phyloP scores from a whole-genome alignment of 2,329 filamentous ascomycete genomes.

The Cercospora sp. region DNA sequence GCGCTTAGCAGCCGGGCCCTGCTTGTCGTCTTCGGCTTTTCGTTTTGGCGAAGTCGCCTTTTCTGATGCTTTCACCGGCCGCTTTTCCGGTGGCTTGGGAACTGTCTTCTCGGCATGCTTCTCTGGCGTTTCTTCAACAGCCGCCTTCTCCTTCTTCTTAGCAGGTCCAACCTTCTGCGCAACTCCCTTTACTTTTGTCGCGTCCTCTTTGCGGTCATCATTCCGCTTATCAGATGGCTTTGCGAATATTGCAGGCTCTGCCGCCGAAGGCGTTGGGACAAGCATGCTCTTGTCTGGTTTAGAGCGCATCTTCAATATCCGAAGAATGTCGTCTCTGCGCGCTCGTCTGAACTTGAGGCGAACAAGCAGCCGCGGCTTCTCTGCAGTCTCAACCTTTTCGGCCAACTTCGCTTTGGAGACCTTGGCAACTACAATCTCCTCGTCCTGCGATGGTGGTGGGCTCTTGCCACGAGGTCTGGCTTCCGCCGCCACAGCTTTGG shows the following conservation, averaged over 20 bases:
- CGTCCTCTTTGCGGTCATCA: conserved; percentile 21
- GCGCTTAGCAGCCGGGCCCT: conserved; percentile 31
- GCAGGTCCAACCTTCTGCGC: conserved; percentile 35
- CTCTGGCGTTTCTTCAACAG: conserved; percentile 13
- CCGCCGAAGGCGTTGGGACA: conserved; percentile 7
- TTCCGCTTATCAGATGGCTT: conserved; percentile 21
- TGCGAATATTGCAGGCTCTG: conserved; percentile 16
- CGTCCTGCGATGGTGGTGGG: conserved; percentile 26
- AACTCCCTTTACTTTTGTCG: conserved; percentile 33
- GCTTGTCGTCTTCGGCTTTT: conserved; percentile 18
- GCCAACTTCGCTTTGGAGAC: conserved; percentile 18
- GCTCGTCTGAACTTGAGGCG: conserved; percentile 37
- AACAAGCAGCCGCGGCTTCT: conserved; percentile 27
- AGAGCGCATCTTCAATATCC: conserved; percentile 36
- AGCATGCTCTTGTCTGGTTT: conserved; percentile 26
- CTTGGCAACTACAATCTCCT: conserved; percentile 26
- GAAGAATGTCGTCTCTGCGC: conserved; percentile 29
- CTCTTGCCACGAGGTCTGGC: conserved; percentile 18
- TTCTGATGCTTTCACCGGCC: conserved; percentile 11
- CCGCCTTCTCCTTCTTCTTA: conserved; percentile 23
- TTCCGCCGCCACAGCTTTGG: conserved; percentile 18
- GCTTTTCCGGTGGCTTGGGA: conserved; percentile 18
- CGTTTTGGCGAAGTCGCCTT: conserved; percentile 18
- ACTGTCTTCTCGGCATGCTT: conserved; percentile 7
- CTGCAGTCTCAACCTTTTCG: conserved; percentile 6